phyloP scores from a whole-genome alignment of 306 rosid species.

The Cicer chorassanicum region DNA sequence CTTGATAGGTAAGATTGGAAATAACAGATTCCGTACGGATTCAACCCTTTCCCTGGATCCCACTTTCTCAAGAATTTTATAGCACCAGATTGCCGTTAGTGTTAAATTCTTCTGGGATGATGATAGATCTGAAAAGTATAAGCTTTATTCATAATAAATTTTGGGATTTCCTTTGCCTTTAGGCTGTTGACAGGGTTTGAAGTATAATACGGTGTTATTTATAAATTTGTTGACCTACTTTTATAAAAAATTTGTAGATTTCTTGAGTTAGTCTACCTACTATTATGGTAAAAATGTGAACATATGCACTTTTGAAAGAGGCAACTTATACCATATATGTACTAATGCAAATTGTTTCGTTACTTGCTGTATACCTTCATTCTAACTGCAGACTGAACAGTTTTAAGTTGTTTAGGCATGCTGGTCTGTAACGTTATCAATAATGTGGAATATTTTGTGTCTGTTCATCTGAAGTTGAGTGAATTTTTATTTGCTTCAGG shows the following conservation, averaged over 20 bases:
- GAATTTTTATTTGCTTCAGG: slow-evolving; percentile 57
- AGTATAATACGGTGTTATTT: not conserved
- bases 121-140: not conserved
- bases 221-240: slow-evolving; percentile 12
- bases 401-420: not conserved
- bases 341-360: slow-evolving; percentile 25
- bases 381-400: not conserved
- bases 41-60: not conserved
- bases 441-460: slow-evolving; percentile 23
- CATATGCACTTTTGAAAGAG: slow-evolving; percentile 9
- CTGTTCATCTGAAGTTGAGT: slow-evolving; percentile 45
- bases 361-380: not conserved
- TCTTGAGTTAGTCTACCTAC: not conserved
- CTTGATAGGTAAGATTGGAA: not conserved
- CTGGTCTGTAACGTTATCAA: not conserved
- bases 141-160: slow-evolving; percentile 4
- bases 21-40: not conserved
- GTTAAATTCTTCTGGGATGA: slow-evolving; percentile 28
- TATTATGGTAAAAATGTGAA: slow-evolving; percentile 35
- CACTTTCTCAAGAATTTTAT: not conserved
- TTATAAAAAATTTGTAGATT: not conserved
- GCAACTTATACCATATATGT: slow-evolving; percentile 12
- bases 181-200: slow-evolving; percentile 6
- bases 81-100: not conserved
- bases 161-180: not conserved